Percentiles rank a stretch among this genome's conserved stretches.
Conservation (phyloP, 345 rosid genomes). For the Melaleuca alternifolia region DNA sequence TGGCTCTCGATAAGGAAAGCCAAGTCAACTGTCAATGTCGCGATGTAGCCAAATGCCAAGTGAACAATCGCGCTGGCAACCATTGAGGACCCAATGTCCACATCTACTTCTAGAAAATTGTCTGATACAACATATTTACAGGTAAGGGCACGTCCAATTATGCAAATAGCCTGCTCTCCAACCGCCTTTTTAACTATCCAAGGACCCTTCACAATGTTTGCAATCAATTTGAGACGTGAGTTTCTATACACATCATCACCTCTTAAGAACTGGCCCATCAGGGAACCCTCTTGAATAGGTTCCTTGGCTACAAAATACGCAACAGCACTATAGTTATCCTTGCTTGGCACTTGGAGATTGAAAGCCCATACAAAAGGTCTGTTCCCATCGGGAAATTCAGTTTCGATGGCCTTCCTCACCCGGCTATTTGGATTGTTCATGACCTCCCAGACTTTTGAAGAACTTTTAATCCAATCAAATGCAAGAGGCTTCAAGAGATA, state of each 20-base stretch:
- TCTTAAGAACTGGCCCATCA: constrained; percentile 59
- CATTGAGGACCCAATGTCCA: constrained; percentile 95
- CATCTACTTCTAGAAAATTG: constrained; percentile 67
- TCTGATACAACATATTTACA: constrained; percentile 47
- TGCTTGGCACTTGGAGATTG: constrained; percentile 82
- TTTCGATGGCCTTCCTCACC: constrained; percentile 51
- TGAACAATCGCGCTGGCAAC: constrained; percentile 94
- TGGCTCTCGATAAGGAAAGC: constrained; percentile 83
- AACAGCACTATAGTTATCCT: constrained; percentile 82
- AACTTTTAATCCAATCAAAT: constrained; percentile 82
- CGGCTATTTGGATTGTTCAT: constrained; percentile 43
- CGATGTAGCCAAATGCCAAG: constrained; percentile 78
- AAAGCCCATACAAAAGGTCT: constrained; percentile 96
- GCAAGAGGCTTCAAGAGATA: constrained; percentile 75
- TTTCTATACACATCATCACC: constrained; percentile 67
- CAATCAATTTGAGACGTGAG: constrained; percentile 85
- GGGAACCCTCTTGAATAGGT: constrained; percentile 62
- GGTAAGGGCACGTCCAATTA: constrained; percentile 76
- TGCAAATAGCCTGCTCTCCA: constrained; percentile 93
- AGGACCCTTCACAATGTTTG: constrained; percentile 91
- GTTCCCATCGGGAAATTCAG: constrained; percentile 36
- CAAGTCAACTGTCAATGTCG: constrained; percentile 84
- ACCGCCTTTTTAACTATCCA: constrained; percentile 97
- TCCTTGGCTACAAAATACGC: constrained; percentile 64
- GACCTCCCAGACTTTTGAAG: constrained; percentile 48